Percentiles rank a stretch among this genome's conserved stretches.
Evolutionary conservation across 2,329 filamentous ascomycete species (phyloP).

Genomic region (Onygena corvina): DNA sequence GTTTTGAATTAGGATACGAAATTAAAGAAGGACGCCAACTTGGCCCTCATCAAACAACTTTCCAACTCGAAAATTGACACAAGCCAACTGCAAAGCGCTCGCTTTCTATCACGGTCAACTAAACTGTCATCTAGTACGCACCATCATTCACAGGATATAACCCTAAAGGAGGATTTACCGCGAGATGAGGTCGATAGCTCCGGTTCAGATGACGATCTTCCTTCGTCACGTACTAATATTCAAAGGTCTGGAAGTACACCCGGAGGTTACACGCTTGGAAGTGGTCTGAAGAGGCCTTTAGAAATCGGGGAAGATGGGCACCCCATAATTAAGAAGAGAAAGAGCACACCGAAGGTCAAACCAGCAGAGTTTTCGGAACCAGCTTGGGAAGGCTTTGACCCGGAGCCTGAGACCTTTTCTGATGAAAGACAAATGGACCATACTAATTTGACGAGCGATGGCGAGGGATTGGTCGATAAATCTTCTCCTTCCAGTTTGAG

Average conservation of each 20-base stretch:
- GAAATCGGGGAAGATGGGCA: constrained; percentile 66
- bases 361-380: constrained; percentile 28
- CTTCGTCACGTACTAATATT: constrained; percentile 30
- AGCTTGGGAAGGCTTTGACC: constrained; percentile 36
- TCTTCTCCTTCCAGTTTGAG: constrained; percentile 18
- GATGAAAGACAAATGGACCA: constrained; percentile 17
- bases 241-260: constrained; percentile 1
- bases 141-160: neutral
- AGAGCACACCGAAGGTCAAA: constrained; percentile 37
- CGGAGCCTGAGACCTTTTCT: constrained; percentile 24
- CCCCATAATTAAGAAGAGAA: constrained; percentile 67
- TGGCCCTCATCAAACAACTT: constrained; percentile 70
- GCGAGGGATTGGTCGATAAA: constrained; percentile 21
- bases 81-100: constrained; percentile 64
- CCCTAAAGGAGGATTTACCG: neutral
- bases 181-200: neutral
- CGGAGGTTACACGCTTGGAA: constrained; percentile 38
- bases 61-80: constrained; percentile 63
- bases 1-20: constrained; percentile 56
- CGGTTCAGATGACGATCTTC: constrained; percentile 40
- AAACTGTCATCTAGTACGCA: constrained; percentile 42
- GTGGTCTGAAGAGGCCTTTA: constrained; percentile 75
- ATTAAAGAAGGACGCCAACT: constrained; percentile 84
- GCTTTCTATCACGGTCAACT: constrained; percentile 58
- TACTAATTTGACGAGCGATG: constrained; percentile 21